Conservation (phyloP, 2,329 filamentous ascomycete genomes). For the Claviceps sp. region DNA sequence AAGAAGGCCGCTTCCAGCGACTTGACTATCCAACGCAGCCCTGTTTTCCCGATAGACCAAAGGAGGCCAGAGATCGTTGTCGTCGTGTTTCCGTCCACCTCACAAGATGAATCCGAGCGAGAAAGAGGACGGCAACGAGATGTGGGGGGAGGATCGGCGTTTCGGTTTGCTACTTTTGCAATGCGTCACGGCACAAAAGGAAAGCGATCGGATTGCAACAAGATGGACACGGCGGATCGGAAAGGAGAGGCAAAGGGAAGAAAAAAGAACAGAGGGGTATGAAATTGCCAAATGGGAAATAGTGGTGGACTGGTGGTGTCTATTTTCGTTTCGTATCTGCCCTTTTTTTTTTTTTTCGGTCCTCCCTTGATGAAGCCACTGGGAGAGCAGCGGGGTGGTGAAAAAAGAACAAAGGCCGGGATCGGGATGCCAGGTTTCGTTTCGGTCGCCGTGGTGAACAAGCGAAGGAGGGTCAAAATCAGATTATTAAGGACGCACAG, state of each 20-base stretch:
- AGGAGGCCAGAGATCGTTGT: not conserved
- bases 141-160: not conserved
- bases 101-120: not conserved
- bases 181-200: not conserved
- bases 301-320: not conserved
- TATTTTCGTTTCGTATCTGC: not conserved
- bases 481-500: too few species aligned
- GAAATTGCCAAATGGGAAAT: not conserved
- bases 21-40: not conserved
- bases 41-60: not conserved
- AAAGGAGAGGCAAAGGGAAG: not conserved
- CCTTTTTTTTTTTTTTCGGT: not conserved
- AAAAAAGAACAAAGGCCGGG: not conserved
- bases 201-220: not conserved
- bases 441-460: not conserved
- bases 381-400: conserved; percentile 1
- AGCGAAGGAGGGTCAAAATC: conserved; percentile 5
- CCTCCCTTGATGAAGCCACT: not conserved
- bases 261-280: not conserved
- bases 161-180: not conserved
- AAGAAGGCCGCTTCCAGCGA: not conserved
- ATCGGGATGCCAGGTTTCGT: not conserved
- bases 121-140: not conserved
- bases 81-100: not conserved
- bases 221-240: too few species aligned